These are phyloP conservation scores for Avicennia marina DNA, from an alignment of 257 asterid genomes.

Conservation along the genomic window DNA sequence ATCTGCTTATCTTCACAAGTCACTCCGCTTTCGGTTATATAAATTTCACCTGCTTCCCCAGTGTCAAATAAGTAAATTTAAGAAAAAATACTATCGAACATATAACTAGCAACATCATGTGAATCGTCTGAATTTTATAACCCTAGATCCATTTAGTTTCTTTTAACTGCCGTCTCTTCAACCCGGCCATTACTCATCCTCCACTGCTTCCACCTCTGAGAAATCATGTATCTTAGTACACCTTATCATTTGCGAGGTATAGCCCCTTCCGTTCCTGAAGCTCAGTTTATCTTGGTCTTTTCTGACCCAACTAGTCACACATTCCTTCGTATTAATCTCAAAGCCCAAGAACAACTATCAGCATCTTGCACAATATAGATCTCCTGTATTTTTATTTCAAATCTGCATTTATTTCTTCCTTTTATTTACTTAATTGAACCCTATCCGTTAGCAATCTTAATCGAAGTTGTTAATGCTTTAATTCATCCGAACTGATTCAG, in stretches of 20 bases:
- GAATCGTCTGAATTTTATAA: background rate
- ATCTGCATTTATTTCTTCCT: background rate
- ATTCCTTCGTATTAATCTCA: background rate
- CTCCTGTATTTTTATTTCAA: conserved; percentile 5
- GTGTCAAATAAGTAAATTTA: background rate
- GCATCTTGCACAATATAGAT: background rate
- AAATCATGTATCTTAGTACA: conserved; percentile 9
- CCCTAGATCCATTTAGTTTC: conserved; percentile 1
- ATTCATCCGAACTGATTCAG: background rate
- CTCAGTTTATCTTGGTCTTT: background rate
- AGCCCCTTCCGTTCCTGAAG: background rate
- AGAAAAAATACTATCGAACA: background rate
- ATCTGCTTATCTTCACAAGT: background rate
- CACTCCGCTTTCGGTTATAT: background rate
- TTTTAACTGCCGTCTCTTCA: background rate
- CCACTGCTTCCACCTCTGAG: background rate
- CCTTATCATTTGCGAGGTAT: conserved; percentile 12
- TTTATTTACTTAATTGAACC: background rate
- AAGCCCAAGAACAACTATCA: background rate
- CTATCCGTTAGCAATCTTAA: background rate
- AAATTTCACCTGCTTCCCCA: background rate
- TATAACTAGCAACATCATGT: background rate
- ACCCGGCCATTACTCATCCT: background rate
- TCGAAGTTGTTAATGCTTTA: background rate
- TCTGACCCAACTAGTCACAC: background rate